Conservation (phyloP, 2,329 filamentous ascomycete species). For the Thelonectria olida region DNA sequence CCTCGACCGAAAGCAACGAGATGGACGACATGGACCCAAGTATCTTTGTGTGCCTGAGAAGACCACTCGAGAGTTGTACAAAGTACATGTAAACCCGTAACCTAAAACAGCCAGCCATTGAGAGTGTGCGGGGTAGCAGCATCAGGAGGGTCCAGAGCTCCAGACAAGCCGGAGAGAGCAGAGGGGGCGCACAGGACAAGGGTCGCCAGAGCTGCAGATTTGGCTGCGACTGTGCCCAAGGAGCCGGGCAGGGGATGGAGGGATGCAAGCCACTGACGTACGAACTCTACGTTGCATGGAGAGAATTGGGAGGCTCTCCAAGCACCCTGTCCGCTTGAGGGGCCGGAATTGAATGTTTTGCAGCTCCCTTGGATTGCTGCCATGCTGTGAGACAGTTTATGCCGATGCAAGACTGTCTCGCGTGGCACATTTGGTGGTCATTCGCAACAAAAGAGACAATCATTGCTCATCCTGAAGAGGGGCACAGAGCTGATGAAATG, state of each 20-base stretch:
- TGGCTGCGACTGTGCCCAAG: conserved; percentile 8
- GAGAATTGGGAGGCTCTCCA: neutral
- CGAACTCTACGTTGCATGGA: neutral
- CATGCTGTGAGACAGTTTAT: neutral
- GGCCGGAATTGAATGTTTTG: neutral
- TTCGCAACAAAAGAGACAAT: neutral
- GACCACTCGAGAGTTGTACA: neutral
- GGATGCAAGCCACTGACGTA: conserved; percentile 22
- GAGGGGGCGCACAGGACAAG: neutral
- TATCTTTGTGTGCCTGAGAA: neutral
- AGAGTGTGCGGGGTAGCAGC: conserved; percentile 22
- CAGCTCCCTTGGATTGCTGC: neutral
- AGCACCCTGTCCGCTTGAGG: neutral
- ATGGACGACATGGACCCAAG: neutral
- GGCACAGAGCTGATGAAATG: neutral
- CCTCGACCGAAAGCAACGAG: neutral
- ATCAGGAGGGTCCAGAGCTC: conserved; percentile 1
- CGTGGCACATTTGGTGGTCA: neutral
- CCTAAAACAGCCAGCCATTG: neutral
- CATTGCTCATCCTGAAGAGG: neutral
- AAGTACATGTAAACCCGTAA: neutral
- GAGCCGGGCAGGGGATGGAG: neutral
- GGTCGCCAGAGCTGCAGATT: neutral
- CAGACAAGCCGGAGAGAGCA: neutral
- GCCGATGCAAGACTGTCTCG: neutral